Percentiles rank a stretch among this genome's conserved stretches.
Evolutionary conservation across 495 filamentous ascomycete species (phyloP).

Genomic region (Trichocladium antarcticum): DNA sequence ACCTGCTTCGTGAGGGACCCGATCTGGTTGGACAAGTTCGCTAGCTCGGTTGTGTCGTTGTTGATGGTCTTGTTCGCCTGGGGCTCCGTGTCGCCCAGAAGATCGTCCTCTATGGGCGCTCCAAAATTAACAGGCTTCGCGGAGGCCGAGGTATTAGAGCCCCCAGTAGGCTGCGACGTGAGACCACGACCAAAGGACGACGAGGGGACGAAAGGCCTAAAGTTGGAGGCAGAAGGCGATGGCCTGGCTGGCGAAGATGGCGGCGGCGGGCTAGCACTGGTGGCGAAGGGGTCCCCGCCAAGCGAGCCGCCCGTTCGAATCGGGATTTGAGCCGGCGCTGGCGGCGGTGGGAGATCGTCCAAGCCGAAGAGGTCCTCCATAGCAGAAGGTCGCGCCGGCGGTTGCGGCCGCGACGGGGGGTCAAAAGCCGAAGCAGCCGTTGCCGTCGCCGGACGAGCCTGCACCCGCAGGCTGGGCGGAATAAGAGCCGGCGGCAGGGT

Average conservation of each 20-base stretch:
- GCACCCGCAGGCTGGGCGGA: constrained; percentile 73
- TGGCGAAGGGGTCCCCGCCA: constrained; percentile 48
- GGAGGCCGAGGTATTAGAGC: constrained; percentile 44
- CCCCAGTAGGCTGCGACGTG: constrained; percentile 65
- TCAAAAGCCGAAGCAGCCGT: constrained; percentile 37
- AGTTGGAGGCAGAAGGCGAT: constrained; percentile 42
- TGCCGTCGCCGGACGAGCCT: constrained; percentile 31
- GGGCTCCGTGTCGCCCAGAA: constrained; percentile 88
- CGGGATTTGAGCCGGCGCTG: constrained; percentile 47
- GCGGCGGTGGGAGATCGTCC: constrained; percentile 51
- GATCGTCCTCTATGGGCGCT: constrained; percentile 54
- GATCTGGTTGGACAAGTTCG: constrained; percentile 92
- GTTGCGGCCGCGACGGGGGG: constrained; percentile 38
- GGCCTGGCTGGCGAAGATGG: constrained; percentile 44
- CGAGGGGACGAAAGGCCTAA: constrained; percentile 84
- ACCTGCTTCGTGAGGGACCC: constrained; percentile 83
- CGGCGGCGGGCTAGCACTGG: constrained; percentile 34
- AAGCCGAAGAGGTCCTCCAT: constrained; percentile 87
- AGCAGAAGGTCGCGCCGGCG: constrained; percentile 57
- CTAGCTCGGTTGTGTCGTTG: constrained; percentile 83
- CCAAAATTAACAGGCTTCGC: constrained; percentile 5
- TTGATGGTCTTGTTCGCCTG: constrained; percentile 80
- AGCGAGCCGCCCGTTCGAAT: constrained; percentile 61
- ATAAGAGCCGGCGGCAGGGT: constrained; percentile 68
- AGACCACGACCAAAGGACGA: constrained; percentile 83